These are phyloP conservation scores for Penicillium vulpinum DNA, from an alignment of 2,329 filamentous ascomycete species.

Conservation along the genomic window DNA sequence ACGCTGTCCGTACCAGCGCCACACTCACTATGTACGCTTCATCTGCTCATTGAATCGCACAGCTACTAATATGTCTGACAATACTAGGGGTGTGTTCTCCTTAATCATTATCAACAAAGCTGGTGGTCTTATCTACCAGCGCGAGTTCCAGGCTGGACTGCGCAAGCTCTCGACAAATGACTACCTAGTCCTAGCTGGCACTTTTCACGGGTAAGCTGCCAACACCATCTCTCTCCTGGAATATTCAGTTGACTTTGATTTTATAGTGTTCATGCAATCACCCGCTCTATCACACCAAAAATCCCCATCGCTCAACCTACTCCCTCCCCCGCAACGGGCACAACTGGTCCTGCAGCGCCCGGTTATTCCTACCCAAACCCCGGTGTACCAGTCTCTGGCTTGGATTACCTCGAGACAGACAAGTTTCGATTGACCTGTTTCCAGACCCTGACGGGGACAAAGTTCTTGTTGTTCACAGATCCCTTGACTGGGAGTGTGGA, in stretches of 20 bases:
- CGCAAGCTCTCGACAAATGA: constrained; percentile 92
- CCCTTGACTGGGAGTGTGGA: constrained; percentile 82
- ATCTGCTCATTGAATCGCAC: constrained; percentile 2
- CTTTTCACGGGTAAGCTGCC: constrained; percentile 78
- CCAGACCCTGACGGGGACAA: constrained; percentile 88
- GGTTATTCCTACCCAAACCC: constrained; percentile 35
- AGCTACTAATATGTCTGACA: constrained; percentile 10
- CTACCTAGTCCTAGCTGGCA: constrained; percentile 93
- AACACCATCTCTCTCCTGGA: background rate
- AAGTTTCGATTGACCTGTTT: constrained; percentile 97
- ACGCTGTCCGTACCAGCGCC: constrained; percentile 9
- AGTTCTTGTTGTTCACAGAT: constrained; percentile 95
- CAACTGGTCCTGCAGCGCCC: constrained; percentile 20
- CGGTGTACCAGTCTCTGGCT: constrained; percentile 56
- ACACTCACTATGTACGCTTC: constrained; percentile 21
- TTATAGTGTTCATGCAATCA: constrained; percentile 64
- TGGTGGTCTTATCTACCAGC: constrained; percentile 93
- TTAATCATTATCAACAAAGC: constrained; percentile 99
- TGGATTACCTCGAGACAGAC: constrained; percentile 90
- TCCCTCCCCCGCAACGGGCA: constrained; percentile 19
- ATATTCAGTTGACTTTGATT: background rate
- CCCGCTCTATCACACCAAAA: constrained; percentile 53
- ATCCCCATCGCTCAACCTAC: constrained; percentile 39
- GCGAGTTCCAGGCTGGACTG: constrained; percentile 83
- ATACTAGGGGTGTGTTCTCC: constrained; percentile 83